Conservation (phyloP, 768 basidiomycete genomes). For the Lentinus tigrinus region DNA sequence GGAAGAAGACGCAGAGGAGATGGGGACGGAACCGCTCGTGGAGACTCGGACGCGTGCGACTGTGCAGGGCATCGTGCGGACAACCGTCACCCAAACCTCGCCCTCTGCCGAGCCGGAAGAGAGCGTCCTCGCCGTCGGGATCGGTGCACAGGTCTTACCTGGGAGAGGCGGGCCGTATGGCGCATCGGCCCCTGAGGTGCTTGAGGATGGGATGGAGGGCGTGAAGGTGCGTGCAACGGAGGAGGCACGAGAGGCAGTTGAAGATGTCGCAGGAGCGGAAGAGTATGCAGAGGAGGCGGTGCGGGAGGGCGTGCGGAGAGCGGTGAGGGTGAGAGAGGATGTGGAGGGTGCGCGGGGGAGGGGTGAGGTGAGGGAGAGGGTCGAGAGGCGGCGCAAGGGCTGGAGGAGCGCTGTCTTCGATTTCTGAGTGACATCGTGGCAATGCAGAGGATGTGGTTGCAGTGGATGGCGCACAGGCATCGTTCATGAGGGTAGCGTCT, state of each 20-base stretch:
- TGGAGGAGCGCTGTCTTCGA: slow-evolving; percentile 55
- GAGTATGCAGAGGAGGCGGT: slow-evolving; percentile 2
- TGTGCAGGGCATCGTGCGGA: slow-evolving; percentile 23
- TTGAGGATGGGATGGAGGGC: slow-evolving; percentile 6
- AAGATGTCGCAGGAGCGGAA: slow-evolving; percentile 7
- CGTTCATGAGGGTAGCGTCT: too few relatives aligned
- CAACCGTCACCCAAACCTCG: slow-evolving; percentile 16
- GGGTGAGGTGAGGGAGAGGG: slow-evolving; percentile 1
- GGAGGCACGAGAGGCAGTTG: slow-evolving; percentile 9
- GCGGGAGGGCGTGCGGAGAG: slow-evolving; percentile 6
- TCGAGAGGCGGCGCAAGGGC: slow-evolving; percentile 16
- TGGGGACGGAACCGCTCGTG: slow-evolving; percentile 1
- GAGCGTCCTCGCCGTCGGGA: slow-evolving; percentile 25
- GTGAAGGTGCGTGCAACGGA: slow-evolving; percentile 14
- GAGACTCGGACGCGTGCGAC: slow-evolving; percentile 21
- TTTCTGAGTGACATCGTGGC: too few relatives aligned
- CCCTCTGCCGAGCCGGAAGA: slow-evolving; percentile 7
- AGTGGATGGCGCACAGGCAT: too few relatives aligned
- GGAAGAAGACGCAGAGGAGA: slow-evolving; percentile 8
- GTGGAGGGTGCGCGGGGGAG: slow-evolving; percentile 1
- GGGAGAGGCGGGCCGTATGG: slow-evolving; percentile 24
- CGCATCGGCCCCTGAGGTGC: not conserved
- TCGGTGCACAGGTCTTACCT: slow-evolving; percentile 28
- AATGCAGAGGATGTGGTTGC: too few relatives aligned
- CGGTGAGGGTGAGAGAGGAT: not conserved